Evolutionary conservation across 2,329 filamentous ascomycete species (phyloP), one percentile per base, ranked within the genome.

Genomic region (Colletotrichum aenigma): DNA sequence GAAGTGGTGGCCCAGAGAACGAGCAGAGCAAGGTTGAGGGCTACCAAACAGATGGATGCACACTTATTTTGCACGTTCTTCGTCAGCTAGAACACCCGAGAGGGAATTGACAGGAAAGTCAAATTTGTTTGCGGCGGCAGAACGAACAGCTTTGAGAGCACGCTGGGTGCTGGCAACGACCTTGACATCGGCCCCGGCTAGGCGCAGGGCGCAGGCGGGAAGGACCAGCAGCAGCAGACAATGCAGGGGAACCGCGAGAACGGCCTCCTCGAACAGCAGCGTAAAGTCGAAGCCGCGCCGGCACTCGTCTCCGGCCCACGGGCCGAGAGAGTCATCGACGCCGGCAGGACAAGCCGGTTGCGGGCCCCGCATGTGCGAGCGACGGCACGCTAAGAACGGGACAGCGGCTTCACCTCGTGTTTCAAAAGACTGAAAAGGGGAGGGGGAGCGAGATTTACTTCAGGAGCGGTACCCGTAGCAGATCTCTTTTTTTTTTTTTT

Each of bases 231-330:
- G 48, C 15, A 77, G 18, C 21, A 77, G 52, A 15, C 55, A 75
- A 9, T 75, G 72, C 76, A 30, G 58, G 36, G 72, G 69, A 34
- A 81, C 55, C 8, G 77, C 78, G 30, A 82, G 76, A 24, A 82
- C 75, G 58, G 72, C 74, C 66, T 82, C 79, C 60, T 82, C 79
- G 67, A 81, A 82, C 4, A 82, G 73, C 12, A 82, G 75, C 8
- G 81, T 81, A 61, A 82, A 81, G 74, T 82, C 80, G 74, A 80
- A 81, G 58, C 80, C 80, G n/a, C 66, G 76, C n/a, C 78, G 77
- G 65, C 80, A 82, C 38, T 64, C n/a, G 6, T 55, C 43, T 64
- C 75, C 75, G 65, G 75, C 72, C 72, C 75, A 77, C 52, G 75
- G 73, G 30, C 72, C 75, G 72, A 77, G 66, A 13, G 72, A 76